phyloP scores from a whole-genome alignment of 805 yeast genomes.

The Priceomyces fermenticarens region DNA sequence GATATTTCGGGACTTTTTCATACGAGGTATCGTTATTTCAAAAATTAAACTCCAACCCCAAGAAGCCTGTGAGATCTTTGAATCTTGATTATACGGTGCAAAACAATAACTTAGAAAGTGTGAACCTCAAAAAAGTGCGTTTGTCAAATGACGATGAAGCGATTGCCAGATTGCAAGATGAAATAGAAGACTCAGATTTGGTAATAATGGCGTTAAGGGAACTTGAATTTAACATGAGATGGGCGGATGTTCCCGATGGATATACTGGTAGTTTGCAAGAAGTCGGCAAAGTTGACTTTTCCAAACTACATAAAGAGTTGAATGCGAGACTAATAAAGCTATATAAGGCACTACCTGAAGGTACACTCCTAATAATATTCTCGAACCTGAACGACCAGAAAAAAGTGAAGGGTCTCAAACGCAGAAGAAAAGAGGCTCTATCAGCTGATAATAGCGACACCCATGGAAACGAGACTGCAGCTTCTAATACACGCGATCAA shows the following conservation, averaged over 20 bases:
- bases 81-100: slow-evolving; percentile 23
- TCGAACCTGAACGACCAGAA: slow-evolving; percentile 63
- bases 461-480: too few relatives aligned
- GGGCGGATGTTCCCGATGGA: slow-evolving; percentile 18
- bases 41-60: slow-evolving; percentile 10
- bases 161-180: slow-evolving; percentile 36
- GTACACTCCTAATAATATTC: slow-evolving; percentile 58
- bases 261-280: slow-evolving; percentile 17
- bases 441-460: too few relatives aligned
- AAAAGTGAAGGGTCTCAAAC: slow-evolving; percentile 45
- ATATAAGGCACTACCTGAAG: slow-evolving; percentile 51
- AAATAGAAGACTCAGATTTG: slow-evolving; percentile 42
- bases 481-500: too few relatives aligned
- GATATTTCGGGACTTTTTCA: slow-evolving; percentile 51
- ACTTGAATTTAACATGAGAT: slow-evolving; percentile 43
- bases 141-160: slow-evolving; percentile 62
- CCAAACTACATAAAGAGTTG: slow-evolving; percentile 26
- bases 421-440: too few relatives aligned
- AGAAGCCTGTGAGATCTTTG: slow-evolving; percentile 11
- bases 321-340: slow-evolving; percentile 46
- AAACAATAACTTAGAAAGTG: slow-evolving; percentile 12
- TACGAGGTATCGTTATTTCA: slow-evolving; percentile 24
- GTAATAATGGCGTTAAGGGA: slow-evolving; percentile 57
- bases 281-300: slow-evolving; percentile 4
- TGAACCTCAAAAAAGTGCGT: slow-evolving; percentile 26